Evolutionary conservation across 2,329 filamentous ascomycete species (phyloP).

Genomic region (Seiridium cupressi): DNA sequence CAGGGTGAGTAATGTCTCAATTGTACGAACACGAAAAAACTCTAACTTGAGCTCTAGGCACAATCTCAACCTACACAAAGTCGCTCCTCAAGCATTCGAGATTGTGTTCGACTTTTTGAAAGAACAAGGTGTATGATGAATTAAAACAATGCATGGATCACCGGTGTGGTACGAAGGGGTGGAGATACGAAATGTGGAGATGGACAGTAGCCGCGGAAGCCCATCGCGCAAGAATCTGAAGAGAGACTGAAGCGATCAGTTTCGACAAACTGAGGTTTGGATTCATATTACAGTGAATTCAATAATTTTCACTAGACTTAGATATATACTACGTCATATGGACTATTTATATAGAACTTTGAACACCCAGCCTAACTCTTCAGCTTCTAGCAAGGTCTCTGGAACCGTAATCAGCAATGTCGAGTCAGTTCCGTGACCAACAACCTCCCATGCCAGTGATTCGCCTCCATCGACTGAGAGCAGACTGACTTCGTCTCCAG

Average conservation of each 20-base stretch:
- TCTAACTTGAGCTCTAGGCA: slow-evolving; percentile 15
- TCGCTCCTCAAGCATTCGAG: slow-evolving; percentile 23
- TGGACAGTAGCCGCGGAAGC: too few species aligned
- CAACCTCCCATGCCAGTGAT: neutral
- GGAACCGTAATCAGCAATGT: neutral
- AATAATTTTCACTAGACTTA: too few species aligned
- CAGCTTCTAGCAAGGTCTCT: neutral
- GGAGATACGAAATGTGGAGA: too few species aligned
- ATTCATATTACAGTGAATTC: too few species aligned
- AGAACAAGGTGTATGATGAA: slow-evolving; percentile 16
- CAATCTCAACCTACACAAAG: slow-evolving; percentile 25
- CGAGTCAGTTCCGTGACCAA: neutral
- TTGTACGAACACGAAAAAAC: neutral
- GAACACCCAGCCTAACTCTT: slow-evolving; percentile 9
- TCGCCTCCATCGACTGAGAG: slow-evolving; percentile 5
- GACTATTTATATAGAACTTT: neutral
- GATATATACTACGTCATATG: neutral
- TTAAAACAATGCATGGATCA: neutral
- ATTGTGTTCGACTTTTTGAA: slow-evolving; percentile 24
- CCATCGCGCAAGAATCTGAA: too few species aligned
- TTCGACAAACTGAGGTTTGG: too few species aligned
- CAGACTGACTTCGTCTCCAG: slow-evolving; percentile 31
- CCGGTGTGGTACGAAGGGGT: too few species aligned
- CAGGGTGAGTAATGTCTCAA: slow-evolving; percentile 20
- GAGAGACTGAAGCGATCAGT: too few species aligned